A percentile compares a stretch with the other conserved stretches of the same genome.
phyloP scores from a whole-genome alignment of 306 rosid genomes.

The Rosa rugosa region DNA sequence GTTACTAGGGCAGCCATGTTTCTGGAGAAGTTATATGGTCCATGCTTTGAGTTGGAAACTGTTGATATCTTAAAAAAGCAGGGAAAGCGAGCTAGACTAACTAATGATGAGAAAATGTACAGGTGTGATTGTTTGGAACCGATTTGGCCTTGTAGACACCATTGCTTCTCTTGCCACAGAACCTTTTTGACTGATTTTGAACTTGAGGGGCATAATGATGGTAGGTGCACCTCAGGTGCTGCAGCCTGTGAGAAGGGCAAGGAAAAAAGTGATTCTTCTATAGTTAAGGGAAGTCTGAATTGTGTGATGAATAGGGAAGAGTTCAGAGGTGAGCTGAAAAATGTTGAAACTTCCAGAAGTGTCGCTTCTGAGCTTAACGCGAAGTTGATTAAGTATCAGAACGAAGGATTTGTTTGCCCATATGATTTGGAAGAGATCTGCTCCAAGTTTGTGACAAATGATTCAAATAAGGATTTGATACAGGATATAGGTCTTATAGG shows the following conservation, averaged over 20 bases:
- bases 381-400: slow-evolving; percentile 67
- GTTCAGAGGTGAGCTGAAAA: slow-evolving; percentile 42
- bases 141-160: slow-evolving; percentile 73
- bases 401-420: slow-evolving; percentile 64
- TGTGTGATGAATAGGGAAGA: slow-evolving; percentile 47
- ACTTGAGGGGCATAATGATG: slow-evolving; percentile 74
- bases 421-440: slow-evolving; percentile 69
- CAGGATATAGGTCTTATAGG: slow-evolving; percentile 82
- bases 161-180: slow-evolving; percentile 86
- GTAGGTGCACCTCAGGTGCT: slow-evolving; percentile 57
- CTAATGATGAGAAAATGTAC: slow-evolving; percentile 62
- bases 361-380: slow-evolving; percentile 51
- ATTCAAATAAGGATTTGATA: slow-evolving; percentile 69
- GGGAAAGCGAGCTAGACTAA: slow-evolving; percentile 43
- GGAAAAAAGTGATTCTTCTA: slow-evolving; percentile 53
- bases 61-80: slow-evolving; percentile 53
- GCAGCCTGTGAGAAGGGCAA: slow-evolving; percentile 47
- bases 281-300: slow-evolving; percentile 58
- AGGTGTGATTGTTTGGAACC: slow-evolving; percentile 92
- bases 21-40: slow-evolving; percentile 75
- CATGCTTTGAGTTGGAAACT: slow-evolving; percentile 52
- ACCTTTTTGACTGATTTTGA: slow-evolving; percentile 60
- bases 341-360: slow-evolving; percentile 36
- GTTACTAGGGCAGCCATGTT: slow-evolving; percentile 65
- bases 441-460: slow-evolving; percentile 69